Base-by-base conservation (phyloP, 208 protist species). In the Leishmania major region DNA sequence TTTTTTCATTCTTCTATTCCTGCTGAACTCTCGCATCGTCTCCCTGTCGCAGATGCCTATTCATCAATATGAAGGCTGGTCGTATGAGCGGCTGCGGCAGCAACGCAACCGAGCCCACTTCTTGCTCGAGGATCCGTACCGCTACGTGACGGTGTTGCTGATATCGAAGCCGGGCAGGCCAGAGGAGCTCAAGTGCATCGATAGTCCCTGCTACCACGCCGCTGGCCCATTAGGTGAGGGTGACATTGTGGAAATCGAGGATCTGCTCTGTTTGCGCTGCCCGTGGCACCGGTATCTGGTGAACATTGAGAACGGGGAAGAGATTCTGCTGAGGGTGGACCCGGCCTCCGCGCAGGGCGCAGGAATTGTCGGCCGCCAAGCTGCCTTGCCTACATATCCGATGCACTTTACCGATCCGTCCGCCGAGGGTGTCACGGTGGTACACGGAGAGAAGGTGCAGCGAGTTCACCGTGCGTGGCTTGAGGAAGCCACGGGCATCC, bases 191-290 rank as follows among this genome's bases (percentile, higher is more conserved):
- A 90, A 89, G 81, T 94, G 90, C 70, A 89, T 98, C 37, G 95
- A 98, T 84, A 95, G 90, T 64, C 89, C 93, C 8, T 98, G 95
- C 74, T 98, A 96, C 77, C 95, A 98, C 75, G 93, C 91, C 43
- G 79, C 89, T 35, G 95, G 95, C 1, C 93, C 95, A 3, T 84
- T 98, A 2, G 95, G 93, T 5, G 95, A 98, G 79, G 95, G 95
- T 35, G 86, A 93, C 47, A 31, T 98, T 0, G 87, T 96, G 4
- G 95, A 98, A 45, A 88, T 98, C 8, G 95, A 98, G 77, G 91
- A 96, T 71, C 87, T 97, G 45, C 84, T 90, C 19, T 98, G 95
- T 82, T 77, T 98, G 17, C 86, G 90, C 43, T 98, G 95, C 81
- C 95, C 95, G 8, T 95, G 90, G 88, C 95, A 98, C 79, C 87